Evolutionary conservation across 257 asterid genomes (phyloP).

Genomic region (Verbena officinalis): DNA sequence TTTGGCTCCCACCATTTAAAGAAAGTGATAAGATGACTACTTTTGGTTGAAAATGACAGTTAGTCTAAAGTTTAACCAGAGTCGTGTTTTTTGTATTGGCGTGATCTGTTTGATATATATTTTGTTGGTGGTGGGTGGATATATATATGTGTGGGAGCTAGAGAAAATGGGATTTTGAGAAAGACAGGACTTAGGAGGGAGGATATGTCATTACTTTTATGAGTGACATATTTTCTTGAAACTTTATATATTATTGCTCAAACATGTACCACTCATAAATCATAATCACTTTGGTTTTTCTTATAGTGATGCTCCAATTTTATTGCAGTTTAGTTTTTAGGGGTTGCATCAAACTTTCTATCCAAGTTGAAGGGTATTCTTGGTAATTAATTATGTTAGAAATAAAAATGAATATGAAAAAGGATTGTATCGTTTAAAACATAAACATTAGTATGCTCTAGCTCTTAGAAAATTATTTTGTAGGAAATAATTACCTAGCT

Average conservation of each 20-base stretch:
- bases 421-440: too few species aligned
- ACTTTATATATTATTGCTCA: not conserved
- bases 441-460: too few species aligned
- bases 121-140: not conserved
- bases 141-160: not conserved
- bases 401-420: not conserved
- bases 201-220: not conserved
- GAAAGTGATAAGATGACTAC: constrained; percentile 11
- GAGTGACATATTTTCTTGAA: not conserved
- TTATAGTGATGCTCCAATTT: not conserved
- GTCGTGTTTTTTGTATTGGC: not conserved
- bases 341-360: too few species aligned
- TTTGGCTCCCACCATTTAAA: too few species aligned
- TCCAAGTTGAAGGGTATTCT: not conserved
- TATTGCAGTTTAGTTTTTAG: not conserved
- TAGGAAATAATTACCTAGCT: not conserved
- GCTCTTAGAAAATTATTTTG: too few species aligned
- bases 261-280: not conserved
- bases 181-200: not conserved
- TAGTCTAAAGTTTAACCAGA: not conserved
- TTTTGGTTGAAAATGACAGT: constrained; percentile 31
- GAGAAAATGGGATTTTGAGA: not conserved
- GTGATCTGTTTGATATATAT: not conserved
- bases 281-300: not conserved
- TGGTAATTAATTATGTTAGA: not conserved